These are phyloP conservation scores for Pseudomonodictys pantanalensis DNA, from an alignment of 495 filamentous ascomycete species.

Conservation along the genomic window DNA sequence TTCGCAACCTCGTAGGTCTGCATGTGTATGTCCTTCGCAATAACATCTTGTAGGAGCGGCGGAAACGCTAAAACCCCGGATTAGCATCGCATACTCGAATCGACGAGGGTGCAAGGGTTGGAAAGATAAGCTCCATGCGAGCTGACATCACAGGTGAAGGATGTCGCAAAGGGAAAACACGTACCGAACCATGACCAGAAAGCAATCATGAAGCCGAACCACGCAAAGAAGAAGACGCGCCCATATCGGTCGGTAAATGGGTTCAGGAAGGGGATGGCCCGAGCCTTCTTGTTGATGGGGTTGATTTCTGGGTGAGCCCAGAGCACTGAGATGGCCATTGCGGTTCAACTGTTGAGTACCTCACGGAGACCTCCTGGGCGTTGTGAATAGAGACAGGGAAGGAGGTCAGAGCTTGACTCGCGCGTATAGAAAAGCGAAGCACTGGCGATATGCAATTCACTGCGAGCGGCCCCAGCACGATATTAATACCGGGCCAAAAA, in stretches of 20 bases:
- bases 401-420: too few species aligned
- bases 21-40: conserved; percentile 66
- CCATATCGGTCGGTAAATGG: conserved; percentile 35
- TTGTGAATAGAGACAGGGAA: too few species aligned
- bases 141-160: too few species aligned
- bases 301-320: conserved; percentile 41
- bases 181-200: conserved; percentile 74
- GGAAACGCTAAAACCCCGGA: conserved; percentile 4
- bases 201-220: conserved; percentile 80
- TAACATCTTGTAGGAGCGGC: conserved; percentile 32
- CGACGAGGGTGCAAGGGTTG: conserved; percentile 9
- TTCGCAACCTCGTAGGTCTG: conserved; percentile 71
- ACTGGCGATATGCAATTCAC: too few species aligned
- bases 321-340: too few species aligned
- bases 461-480: too few species aligned
- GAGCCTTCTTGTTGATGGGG: conserved; percentile 43
- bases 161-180: not conserved
- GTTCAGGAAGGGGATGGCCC: conserved; percentile 32
- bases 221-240: conserved; percentile 35
- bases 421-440: too few species aligned
- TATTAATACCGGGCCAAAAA: too few species aligned
- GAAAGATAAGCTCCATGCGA: too few species aligned
- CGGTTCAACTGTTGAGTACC: too few species aligned
- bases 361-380: too few species aligned
- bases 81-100: conserved; percentile 45